Percentiles rank a stretch among this genome's conserved stretches.
Conservation (phyloP, 2,329 filamentous ascomycete genomes). For the Venturia asperata region DNA sequence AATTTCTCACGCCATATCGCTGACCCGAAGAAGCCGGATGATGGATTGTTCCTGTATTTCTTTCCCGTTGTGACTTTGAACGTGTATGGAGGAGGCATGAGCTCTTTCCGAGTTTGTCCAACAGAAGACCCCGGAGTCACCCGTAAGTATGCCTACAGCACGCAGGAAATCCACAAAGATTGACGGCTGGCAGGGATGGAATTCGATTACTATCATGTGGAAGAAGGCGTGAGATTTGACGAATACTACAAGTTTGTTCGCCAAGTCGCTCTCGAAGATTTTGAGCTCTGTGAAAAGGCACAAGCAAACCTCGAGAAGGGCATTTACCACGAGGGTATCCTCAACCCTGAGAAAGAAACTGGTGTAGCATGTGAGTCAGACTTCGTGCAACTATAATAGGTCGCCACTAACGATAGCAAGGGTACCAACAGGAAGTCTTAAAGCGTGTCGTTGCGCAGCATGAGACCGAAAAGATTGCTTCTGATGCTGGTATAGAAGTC, state of each 20-base stretch:
- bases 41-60: slow-evolving; percentile 52
- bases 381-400: slow-evolving; percentile 20
- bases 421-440: slow-evolving; percentile 42
- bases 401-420: slow-evolving; percentile 26
- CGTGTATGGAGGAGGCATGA: slow-evolving; percentile 53
- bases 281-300: slow-evolving; percentile 50
- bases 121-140: slow-evolving; percentile 43
- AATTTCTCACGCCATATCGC: slow-evolving; percentile 53
- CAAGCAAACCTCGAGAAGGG: slow-evolving; percentile 49
- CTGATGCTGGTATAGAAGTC: neutral
- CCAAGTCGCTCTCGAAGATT: slow-evolving; percentile 51
- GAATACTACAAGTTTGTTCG: slow-evolving; percentile 51
- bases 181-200: slow-evolving; percentile 28
- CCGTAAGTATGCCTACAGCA: slow-evolving; percentile 36
- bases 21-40: slow-evolving; percentile 45
- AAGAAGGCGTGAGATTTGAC: slow-evolving; percentile 47
- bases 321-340: slow-evolving; percentile 48
- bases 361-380: slow-evolving; percentile 44
- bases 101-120: slow-evolving; percentile 49
- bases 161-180: neutral
- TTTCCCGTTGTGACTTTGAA: slow-evolving; percentile 52
- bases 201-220: slow-evolving; percentile 52
- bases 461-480: slow-evolving; percentile 29
- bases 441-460: slow-evolving; percentile 41
- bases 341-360: slow-evolving; percentile 51